phyloP scores from a whole-genome alignment of 495 filamentous ascomycete genomes.

The Cryomyces antarcticus region DNA sequence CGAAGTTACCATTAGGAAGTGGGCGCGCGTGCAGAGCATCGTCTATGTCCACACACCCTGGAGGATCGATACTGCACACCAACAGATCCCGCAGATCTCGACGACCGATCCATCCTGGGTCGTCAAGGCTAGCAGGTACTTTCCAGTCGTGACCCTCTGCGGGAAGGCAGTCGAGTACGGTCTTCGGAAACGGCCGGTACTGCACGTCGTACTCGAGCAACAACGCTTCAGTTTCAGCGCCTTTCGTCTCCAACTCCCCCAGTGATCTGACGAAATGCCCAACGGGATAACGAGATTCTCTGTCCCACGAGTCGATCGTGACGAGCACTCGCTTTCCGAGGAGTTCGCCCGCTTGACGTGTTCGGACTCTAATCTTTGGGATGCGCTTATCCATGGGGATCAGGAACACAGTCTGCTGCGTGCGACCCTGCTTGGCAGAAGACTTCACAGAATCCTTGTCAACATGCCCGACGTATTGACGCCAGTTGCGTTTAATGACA shows the following conservation, averaged over 20 bases:
- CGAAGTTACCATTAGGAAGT: slow-evolving; percentile 81
- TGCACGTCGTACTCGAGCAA: slow-evolving; percentile 93
- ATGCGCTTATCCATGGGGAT: slow-evolving; percentile 95
- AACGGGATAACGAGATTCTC: slow-evolving; percentile 73
- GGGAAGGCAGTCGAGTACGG: slow-evolving; percentile 82
- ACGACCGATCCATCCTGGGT: slow-evolving; percentile 70
- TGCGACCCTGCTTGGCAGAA: slow-evolving; percentile 46
- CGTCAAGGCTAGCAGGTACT: slow-evolving; percentile 52
- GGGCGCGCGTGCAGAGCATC: slow-evolving; percentile 78
- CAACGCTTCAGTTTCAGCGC: slow-evolving; percentile 86
- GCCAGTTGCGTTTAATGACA: slow-evolving; percentile 84
- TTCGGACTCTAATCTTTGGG: slow-evolving; percentile 84
- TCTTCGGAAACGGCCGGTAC: slow-evolving; percentile 90
- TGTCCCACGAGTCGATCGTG: slow-evolving; percentile 87
- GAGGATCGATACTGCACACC: slow-evolving; percentile 93
- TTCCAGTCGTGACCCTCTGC: slow-evolving; percentile 84
- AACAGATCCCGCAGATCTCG: slow-evolving; percentile 67
- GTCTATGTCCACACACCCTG: slow-evolving; percentile 94
- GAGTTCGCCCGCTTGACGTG: slow-evolving; percentile 70
- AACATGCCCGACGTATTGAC: slow-evolving; percentile 90
- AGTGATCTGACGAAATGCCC: slow-evolving; percentile 89
- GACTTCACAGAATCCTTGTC: slow-evolving; percentile 67
- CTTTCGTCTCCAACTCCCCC: slow-evolving; percentile 85
- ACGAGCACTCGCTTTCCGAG: slow-evolving; percentile 86
- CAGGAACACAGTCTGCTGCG: slow-evolving; percentile 81